Conservation (phyloP, 495 filamentous ascomycete genomes). For the Staphylotrichum tortipilum region DNA sequence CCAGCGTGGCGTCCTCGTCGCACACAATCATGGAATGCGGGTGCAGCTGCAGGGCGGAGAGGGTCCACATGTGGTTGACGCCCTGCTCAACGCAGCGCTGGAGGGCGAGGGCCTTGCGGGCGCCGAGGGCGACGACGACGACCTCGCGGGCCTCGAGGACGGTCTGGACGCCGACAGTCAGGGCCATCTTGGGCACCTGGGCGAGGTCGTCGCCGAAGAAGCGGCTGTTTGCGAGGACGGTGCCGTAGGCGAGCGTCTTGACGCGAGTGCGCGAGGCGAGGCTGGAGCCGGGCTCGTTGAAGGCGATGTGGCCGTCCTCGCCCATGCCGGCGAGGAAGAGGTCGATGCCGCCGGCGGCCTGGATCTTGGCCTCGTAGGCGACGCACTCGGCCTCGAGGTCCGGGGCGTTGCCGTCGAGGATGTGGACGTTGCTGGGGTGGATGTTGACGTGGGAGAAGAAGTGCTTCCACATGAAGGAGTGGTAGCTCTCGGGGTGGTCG, state of each 20-base stretch:
- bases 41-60: slow-evolving; percentile 71
- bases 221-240: slow-evolving; percentile 73
- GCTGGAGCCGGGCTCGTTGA: slow-evolving; percentile 82
- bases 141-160: slow-evolving; percentile 76
- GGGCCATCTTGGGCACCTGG: slow-evolving; percentile 70
- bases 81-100: slow-evolving; percentile 74
- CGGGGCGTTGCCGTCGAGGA: slow-evolving; percentile 72
- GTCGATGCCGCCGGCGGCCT: slow-evolving; percentile 67
- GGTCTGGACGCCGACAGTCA: slow-evolving; percentile 84
- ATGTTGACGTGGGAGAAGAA: slow-evolving; percentile 87
- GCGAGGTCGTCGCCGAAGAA: slow-evolving; percentile 69
- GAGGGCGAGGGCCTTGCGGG: slow-evolving; percentile 72
- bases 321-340: slow-evolving; percentile 81
- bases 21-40: slow-evolving; percentile 72
- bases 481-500: slow-evolving; percentile 76
- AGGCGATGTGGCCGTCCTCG: slow-evolving; percentile 80
- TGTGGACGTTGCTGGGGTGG: slow-evolving; percentile 69
- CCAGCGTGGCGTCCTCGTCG: slow-evolving; percentile 76
- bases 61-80: slow-evolving; percentile 85
- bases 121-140: slow-evolving; percentile 70
- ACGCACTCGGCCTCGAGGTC: slow-evolving; percentile 71
- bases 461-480: slow-evolving; percentile 85
- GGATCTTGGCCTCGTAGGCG: slow-evolving; percentile 71
- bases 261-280: slow-evolving; percentile 70
- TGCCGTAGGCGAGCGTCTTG: slow-evolving; percentile 82